Evolutionary conservation across 1,284 basidiomycete species (phyloP).

Genomic region (Boletellus dicymbophilus): DNA sequence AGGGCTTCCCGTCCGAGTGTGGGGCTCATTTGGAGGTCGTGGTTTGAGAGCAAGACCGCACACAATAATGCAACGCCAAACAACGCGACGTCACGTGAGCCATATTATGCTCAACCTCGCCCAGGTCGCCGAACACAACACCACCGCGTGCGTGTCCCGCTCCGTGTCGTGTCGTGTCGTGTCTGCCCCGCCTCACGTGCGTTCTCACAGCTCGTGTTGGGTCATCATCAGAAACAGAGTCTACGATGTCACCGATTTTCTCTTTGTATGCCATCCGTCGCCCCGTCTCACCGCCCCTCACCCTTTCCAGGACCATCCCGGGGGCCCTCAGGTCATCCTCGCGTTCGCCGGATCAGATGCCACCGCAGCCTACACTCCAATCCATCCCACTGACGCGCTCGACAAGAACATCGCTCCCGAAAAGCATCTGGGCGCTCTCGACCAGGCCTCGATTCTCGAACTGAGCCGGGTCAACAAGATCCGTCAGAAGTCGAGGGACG

Average conservation of each 20-base stretch:
- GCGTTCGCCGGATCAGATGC: conserved; percentile 82
- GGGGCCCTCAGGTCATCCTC: conserved; percentile 76
- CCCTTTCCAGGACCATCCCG: conserved; percentile 70
- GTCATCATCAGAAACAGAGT: conserved; percentile 79
- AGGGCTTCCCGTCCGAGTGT: conserved; percentile 56
- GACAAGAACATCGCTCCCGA: conserved; percentile 64
- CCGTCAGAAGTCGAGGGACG: conserved; percentile 65
- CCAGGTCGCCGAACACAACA: conserved; percentile 56
- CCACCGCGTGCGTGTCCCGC: conserved; percentile 43
- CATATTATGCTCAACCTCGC: conserved; percentile 33
- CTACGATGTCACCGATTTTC: conserved; percentile 86
- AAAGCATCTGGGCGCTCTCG: conserved; percentile 74
- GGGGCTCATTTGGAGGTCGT: conserved; percentile 46
- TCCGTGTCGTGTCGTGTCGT: too few relatives aligned
- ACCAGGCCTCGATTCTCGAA: conserved; percentile 48
- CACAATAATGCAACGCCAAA: conserved; percentile 44
- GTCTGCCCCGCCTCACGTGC: not conserved
- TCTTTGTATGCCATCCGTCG: conserved; percentile 48
- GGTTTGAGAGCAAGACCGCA: conserved; percentile 43
- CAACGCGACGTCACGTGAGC: conserved; percentile 56
- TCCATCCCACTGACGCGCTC: conserved; percentile 74
- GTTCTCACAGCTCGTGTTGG: conserved; percentile 74
- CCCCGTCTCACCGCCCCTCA: conserved; percentile 3
- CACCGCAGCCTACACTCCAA: conserved; percentile 70
- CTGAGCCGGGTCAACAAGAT: conserved; percentile 42